Evolutionary conservation across 148 eudicot genomes (phyloP).

Genomic region (Rhododendron molle): DNA sequence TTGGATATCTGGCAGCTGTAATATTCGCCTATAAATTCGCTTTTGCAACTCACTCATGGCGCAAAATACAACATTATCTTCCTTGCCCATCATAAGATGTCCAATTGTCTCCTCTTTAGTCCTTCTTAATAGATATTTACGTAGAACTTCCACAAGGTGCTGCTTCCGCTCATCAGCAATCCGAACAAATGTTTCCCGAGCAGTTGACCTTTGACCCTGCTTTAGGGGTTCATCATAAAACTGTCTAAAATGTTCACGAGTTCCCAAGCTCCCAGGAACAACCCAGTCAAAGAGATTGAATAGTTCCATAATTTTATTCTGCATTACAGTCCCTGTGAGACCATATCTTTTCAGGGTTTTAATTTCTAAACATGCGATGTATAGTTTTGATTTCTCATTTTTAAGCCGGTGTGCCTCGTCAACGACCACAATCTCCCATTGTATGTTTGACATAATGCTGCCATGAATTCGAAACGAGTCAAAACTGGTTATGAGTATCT

Average conservation of each 20-base stretch:
- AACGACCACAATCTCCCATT: constrained; percentile 80
- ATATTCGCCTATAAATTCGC: constrained; percentile 76
- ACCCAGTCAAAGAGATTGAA: constrained; percentile 95
- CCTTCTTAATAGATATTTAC: constrained; percentile 72
- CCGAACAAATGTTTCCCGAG: constrained; percentile 68
- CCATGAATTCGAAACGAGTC: constrained; percentile 84
- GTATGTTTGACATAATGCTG: constrained; percentile 44
- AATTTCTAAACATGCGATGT: constrained; percentile 61
- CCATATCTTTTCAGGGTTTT: constrained; percentile 76
- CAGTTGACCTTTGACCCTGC: constrained; percentile 92
- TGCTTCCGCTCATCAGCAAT: constrained; percentile 82
- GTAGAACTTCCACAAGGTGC: constrained; percentile 73
- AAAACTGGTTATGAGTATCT: constrained; percentile 91
- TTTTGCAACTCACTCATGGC: constrained; percentile 91
- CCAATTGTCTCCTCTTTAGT: constrained; percentile 98
- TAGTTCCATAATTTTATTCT: constrained; percentile 92
- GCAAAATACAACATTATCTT: constrained; percentile 97
- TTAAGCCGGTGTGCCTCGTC: constrained; percentile 96
- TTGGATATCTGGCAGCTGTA: constrained; percentile 79
- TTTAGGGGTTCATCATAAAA: constrained; percentile 94
- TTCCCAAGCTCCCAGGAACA: constrained; percentile 81
- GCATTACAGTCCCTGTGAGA: constrained; percentile 95
- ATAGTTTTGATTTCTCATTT: constrained; percentile 89
- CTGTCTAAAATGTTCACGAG: constrained; percentile 90
- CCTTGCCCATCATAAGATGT: constrained; percentile 96